Evolutionary conservation across 2,329 filamentous ascomycete genomes (phyloP).

Genomic region (Paecilomyces dactylethromorphus): DNA sequence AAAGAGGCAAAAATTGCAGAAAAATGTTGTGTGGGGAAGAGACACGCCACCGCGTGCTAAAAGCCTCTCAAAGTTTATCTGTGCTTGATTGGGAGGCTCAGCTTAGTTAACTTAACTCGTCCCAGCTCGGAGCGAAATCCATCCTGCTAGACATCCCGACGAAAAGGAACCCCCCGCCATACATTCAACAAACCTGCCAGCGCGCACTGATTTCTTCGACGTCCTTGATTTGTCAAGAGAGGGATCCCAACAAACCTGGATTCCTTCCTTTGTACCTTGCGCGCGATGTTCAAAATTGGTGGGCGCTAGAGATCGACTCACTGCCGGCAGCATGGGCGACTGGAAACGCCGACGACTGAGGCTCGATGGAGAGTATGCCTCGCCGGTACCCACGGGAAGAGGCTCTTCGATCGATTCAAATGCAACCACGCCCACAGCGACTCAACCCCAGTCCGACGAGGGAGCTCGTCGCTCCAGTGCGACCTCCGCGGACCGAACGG

Average conservation of each 20-base stretch:
- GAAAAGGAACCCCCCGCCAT: neutral
- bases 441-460: neutral
- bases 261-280: neutral
- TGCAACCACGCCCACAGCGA: neutral
- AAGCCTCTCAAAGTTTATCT: neutral
- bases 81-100: neutral
- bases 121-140: neutral
- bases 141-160: neutral
- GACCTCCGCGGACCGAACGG: neutral
- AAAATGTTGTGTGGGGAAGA: neutral
- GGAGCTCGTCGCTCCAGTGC: neutral
- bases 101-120: neutral
- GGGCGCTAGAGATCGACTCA: neutral
- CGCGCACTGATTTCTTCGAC: neutral
- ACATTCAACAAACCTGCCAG: neutral
- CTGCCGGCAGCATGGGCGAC: neutral
- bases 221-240: neutral
- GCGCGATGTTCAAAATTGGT: neutral
- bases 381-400: neutral
- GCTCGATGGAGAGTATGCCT: neutral
- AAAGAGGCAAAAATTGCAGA: neutral
- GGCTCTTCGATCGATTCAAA: neutral
- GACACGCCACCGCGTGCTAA: neutral
- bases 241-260: neutral
- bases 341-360: neutral